Percentiles rank a stretch among this genome's conserved stretches.
Evolutionary conservation across 116 monocot species (phyloP).

Genomic region (Phalaenopsis hybrid): DNA sequence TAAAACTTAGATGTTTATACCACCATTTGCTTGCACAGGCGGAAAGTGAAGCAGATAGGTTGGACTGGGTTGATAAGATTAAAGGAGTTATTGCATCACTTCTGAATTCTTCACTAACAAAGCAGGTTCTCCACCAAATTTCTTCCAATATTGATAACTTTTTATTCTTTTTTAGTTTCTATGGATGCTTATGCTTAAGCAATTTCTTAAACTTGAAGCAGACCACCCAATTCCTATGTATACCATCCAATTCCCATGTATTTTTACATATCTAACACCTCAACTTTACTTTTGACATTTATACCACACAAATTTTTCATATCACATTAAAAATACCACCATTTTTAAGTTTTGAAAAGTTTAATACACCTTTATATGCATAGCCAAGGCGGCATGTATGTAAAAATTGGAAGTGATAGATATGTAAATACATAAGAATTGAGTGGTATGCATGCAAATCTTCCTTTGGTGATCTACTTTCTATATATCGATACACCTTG

Average conservation of each 20-base stretch:
- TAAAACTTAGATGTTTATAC: neutral
- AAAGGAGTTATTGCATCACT: conserved; percentile 85
- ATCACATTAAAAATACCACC: too few relatives aligned
- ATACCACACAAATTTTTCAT: too few relatives aligned
- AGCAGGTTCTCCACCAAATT: conserved; percentile 39
- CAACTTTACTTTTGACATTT: too few relatives aligned
- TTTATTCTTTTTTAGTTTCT: neutral
- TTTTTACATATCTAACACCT: too few relatives aligned
- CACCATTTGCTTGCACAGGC: conserved; percentile 37
- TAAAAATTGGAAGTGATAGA: too few relatives aligned
- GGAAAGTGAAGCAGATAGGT: conserved; percentile 74
- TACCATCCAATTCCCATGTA: too few relatives aligned
- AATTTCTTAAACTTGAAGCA: neutral
- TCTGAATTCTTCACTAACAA: conserved; percentile 53
- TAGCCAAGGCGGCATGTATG: too few relatives aligned
- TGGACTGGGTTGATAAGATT: conserved; percentile 93
- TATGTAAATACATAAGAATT: too few relatives aligned
- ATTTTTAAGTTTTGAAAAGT: too few relatives aligned
- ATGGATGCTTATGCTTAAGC: neutral
- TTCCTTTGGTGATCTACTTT: neutral
- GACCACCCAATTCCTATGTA: neutral
- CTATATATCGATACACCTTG: neutral
- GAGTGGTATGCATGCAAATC: too few relatives aligned
- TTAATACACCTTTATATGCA: too few relatives aligned
- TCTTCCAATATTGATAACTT: neutral